These are phyloP conservation scores for Xerocomus nothofagi DNA, from an alignment of 1,284 basidiomycete genomes.

Conservation along the genomic window DNA sequence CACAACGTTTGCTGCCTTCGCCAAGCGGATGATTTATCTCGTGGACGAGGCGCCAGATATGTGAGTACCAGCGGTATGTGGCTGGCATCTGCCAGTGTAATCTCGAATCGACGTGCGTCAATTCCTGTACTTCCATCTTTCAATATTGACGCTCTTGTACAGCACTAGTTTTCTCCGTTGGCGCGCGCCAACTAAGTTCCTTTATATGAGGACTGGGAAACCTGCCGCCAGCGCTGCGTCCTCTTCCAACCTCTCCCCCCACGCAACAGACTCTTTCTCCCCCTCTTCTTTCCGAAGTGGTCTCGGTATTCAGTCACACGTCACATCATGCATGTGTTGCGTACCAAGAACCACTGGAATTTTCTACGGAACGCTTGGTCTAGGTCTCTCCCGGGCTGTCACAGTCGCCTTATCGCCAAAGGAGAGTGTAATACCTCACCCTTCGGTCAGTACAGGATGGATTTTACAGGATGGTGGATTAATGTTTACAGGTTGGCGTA, in stretches of 20 bases:
- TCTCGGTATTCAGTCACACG: not conserved
- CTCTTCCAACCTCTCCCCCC: not conserved
- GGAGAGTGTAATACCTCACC: not conserved
- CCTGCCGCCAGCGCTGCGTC: not conserved
- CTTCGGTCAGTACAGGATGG: not conserved
- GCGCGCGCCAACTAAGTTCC: not conserved
- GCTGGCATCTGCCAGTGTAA: no score
- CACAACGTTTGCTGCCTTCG: no score
- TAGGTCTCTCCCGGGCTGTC: not conserved
- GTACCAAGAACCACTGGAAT: not conserved
- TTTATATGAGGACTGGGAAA: conserved; percentile 4
- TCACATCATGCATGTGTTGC: not conserved
- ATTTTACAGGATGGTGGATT: conserved; percentile 2
- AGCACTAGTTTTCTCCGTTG: not conserved
- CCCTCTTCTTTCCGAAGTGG: not conserved
- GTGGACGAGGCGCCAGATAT: no score
- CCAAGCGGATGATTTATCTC: no score
- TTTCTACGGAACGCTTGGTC: not conserved
- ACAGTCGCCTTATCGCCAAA: not conserved
- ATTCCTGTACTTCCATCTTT: no score
- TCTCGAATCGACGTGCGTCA: no score
- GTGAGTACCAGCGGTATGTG: no score
- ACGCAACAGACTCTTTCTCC: not conserved
- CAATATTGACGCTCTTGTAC: not conserved
- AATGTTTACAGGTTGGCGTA: not conserved